phyloP scores from a whole-genome alignment of 2,329 filamentous ascomycete genomes.

The Pochonia chlamydosporia region DNA sequence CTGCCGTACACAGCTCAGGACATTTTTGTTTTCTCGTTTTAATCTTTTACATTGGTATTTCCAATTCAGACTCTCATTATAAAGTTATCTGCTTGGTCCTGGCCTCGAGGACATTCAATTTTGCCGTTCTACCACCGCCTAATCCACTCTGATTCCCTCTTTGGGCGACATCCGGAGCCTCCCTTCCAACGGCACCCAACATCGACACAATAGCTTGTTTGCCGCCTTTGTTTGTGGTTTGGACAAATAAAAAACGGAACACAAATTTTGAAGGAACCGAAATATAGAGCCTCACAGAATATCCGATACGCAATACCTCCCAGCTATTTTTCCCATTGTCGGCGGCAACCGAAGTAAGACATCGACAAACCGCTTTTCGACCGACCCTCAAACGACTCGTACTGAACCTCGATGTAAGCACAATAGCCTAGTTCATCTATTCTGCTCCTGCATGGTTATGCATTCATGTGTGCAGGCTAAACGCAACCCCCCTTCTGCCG shows the following conservation, averaged over 20 bases:
- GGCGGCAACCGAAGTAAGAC: no score
- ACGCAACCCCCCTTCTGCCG: not conserved
- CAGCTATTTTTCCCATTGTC: not conserved
- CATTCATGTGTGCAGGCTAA: no score
- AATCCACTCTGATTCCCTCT: conserved; percentile 7
- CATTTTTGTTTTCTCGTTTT: not conserved
- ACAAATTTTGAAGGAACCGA: not conserved
- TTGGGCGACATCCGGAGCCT: not conserved
- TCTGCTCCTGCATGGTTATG: no score
- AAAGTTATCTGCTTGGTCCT: not conserved
- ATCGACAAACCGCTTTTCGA: no score
- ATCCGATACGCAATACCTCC: not conserved
- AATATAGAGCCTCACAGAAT: not conserved
- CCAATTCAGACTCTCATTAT: not conserved
- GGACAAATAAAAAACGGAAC: not conserved
- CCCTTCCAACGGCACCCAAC: not conserved
- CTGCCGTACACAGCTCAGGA: not conserved
- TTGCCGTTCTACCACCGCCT: conserved; percentile 6
- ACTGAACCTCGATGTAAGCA: not conserved
- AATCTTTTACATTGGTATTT: not conserved
- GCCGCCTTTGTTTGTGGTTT: not conserved
- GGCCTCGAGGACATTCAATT: no score
- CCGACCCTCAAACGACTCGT: no score
- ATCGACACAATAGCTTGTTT: not conserved
- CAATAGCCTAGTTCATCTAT: no score